Base-by-base conservation (phyloP, 1,139 yeast genomes). In the Suhomyces anneliseae region DNA sequence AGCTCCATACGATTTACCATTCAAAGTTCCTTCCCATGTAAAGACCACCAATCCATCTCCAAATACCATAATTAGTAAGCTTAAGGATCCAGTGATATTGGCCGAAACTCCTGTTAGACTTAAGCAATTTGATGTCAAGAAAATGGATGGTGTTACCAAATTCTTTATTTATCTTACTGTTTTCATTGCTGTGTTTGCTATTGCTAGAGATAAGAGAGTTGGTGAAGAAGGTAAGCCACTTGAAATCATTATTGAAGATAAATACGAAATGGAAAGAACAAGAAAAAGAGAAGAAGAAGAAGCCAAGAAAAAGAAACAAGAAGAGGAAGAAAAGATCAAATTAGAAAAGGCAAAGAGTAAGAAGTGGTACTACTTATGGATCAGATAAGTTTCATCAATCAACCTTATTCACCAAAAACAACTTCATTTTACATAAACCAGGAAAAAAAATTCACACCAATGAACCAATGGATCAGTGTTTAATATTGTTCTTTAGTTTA, bases 1-100 rank as follows among this genome's bases (percentile, higher is more conserved):
- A 24, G 66, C 72, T 1, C 83, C 85, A 2, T 70, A 64, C 40
- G 89, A 83, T 60, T 65, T 83, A 43, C 87, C 87, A 2, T 83
- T 83, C 54, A 59, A 59, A n/a, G 52, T 68, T 8, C 81, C 82
- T 2, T 63, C 76, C 3, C 53, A 68, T 43, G 29, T 61, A 31
- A 59, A 50, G 41, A 59, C 55, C 14, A 44, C 63, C 7, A 48
- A 48, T 12, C 72, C 78, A 0, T 47, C 52, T 1, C 52, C 59
- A 0, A 58, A 61, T 2, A 64, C 69, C 1, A 52, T 46, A 4
- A 56, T 69, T 5, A 57, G 56, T 31, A 70, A 71, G 34, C 56
- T 65, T 8, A 37, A 44, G 14, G 69, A 75, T 6, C 72, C 74
- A 0, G 73, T 81, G 31, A 76, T 79, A 47, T 70, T 82, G 38